Percentiles rank a stretch among this genome's conserved stretches.
These are phyloP conservation scores for Trypanosomatidae sp. DNA, from an alignment of 208 protist genomes.

Conservation along the genomic window DNA sequence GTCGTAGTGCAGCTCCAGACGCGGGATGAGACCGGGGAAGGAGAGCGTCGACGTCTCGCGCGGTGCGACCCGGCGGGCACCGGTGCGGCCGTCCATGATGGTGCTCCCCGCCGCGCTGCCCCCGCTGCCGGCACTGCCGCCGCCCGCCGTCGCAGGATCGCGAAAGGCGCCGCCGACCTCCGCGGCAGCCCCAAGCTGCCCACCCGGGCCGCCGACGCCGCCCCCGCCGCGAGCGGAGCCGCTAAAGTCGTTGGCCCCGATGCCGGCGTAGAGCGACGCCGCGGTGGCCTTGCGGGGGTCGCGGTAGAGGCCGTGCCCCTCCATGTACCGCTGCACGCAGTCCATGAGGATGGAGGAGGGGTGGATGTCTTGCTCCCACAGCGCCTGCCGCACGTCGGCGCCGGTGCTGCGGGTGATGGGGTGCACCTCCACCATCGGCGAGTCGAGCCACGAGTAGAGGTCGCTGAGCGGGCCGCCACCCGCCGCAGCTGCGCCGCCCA, in stretches of 20 bases:
- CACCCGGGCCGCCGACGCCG: not conserved
- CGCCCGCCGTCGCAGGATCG: not conserved
- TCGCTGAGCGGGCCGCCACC: not conserved
- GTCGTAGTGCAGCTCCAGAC: constrained; percentile 87
- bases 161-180: constrained; percentile 18
- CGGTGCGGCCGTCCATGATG: not conserved
- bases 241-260: constrained; percentile 18
- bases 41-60: constrained; percentile 51
- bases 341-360: constrained; percentile 56
- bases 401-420: constrained; percentile 71
- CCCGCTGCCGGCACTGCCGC: not conserved
- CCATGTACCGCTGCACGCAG: constrained; percentile 78
- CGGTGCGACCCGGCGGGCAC: constrained; percentile 12
- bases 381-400: constrained; percentile 81
- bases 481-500: not conserved
- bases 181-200: not conserved
- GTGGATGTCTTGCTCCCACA: constrained; percentile 81
- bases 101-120: too few species aligned
- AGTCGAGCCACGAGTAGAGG: constrained; percentile 11
- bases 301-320: constrained; percentile 78
- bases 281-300: constrained; percentile 69
- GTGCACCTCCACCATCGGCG: constrained; percentile 84
- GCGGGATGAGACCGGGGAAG: constrained; percentile 74
- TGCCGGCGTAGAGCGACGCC: constrained; percentile 28
- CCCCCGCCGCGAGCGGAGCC: constrained; percentile 9